Base-by-base conservation (phyloP, 2,329 filamentous ascomycete species). In the Fusarium graminum region DNA sequence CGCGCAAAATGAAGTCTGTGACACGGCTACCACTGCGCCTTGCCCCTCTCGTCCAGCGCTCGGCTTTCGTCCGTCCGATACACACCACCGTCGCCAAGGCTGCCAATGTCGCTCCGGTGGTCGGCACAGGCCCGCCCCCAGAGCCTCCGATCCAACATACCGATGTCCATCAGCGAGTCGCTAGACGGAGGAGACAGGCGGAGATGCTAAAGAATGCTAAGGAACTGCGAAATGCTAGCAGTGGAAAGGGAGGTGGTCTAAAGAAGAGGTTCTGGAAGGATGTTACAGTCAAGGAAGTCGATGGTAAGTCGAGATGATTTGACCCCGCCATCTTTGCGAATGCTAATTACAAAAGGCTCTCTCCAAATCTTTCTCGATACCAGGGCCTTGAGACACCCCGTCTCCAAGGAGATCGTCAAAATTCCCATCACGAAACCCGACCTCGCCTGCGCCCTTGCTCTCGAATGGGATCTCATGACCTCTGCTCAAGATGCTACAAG, bases 401-500 rank as follows among this genome's bases (percentile, higher is more conserved):
- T 86, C 59, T 89, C 89, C 52, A 93, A 94, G 75, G 75, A 86
- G 39, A 82, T 92, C 65, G 82, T 99, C 71, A 86, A 85, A 3
- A 74, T 98, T 28, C 94, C 95, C 0, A 72, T 81, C 3, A 86
- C 85, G 56, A 98, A 97, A 80, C 89, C 88, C 30, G 86, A 93
- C 73, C 90, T 98, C 38, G 94, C 94, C 25, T 85, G 89, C 42
- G 92, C 92, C 56, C 89, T 99, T 65, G 95, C 94, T 4, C 81
- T 96, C 42, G 95, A 99, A 82, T 99, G 95, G 95, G 94, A 97
- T 76, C 83, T 90, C 46, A 85, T 99, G 62, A 85, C 89, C 25
- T 92, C 91, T 14, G 88, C 91, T 4, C 90, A 94, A 75, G 92
- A 98, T 79, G 92, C 93, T 0, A 86, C 94, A 38, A 92, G 90